phyloP scores from a whole-genome alignment of 345 rosid species.

The Nephelium lappaceum region DNA sequence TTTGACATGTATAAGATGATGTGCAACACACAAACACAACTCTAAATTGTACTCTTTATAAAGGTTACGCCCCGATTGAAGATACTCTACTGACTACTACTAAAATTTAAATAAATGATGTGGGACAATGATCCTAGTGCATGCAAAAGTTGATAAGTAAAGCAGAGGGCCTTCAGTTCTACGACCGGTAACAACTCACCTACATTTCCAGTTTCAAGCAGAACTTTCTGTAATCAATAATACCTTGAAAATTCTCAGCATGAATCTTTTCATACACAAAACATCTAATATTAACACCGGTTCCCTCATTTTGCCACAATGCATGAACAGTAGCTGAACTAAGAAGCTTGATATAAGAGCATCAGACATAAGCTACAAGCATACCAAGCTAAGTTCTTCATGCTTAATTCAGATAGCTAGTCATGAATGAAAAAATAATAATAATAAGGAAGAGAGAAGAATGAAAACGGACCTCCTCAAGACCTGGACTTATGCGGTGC shows the following conservation, averaged over 20 bases:
- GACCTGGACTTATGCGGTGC: conserved; percentile 79
- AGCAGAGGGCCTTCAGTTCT: background rate
- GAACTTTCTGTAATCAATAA: background rate
- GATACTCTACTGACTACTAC: background rate
- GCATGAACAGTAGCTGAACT: background rate
- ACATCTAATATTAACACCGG: background rate
- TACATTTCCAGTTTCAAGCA: background rate
- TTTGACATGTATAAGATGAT: background rate
- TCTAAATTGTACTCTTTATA: background rate
- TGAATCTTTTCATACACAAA: background rate
- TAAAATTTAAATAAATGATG: background rate
- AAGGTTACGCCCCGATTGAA: background rate
- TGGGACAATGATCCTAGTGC: background rate
- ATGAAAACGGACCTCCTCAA: conserved; percentile 73
- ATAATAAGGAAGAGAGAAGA: background rate
- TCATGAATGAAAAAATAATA: background rate
- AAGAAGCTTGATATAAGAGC: conserved; percentile 4
- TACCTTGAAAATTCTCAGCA: background rate
- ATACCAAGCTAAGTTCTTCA: background rate
- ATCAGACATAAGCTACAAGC: background rate
- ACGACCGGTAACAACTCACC: background rate
- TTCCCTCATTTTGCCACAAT: conserved; percentile 3
- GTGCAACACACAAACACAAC: background rate
- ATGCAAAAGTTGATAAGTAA: background rate
- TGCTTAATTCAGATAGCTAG: background rate